A percentile compares a stretch with the other conserved stretches of the same genome.
phyloP scores from a whole-genome alignment of 306 rosid genomes.

The Castanea mollissima region DNA sequence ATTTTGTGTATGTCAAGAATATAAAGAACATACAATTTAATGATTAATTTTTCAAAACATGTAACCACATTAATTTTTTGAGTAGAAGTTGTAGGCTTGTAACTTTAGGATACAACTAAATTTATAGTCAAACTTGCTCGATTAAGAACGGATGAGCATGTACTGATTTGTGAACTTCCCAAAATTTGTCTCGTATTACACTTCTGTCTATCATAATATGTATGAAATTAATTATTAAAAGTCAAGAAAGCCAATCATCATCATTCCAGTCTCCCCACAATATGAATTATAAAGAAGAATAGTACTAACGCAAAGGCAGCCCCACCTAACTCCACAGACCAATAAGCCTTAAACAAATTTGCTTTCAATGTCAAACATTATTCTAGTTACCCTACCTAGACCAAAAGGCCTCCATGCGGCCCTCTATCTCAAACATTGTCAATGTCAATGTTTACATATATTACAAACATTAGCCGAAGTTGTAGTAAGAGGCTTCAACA shows the following conservation, averaged over 20 bases:
- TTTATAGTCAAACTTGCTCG: too few relatives aligned
- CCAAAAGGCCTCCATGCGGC: conserved; percentile 3
- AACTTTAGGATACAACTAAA: too few relatives aligned
- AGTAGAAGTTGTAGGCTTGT: too few relatives aligned
- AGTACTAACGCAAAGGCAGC: background rate
- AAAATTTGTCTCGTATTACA: too few relatives aligned
- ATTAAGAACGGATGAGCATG: too few relatives aligned
- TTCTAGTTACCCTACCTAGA: conserved; percentile 11
- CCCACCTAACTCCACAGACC: conserved; percentile 15
- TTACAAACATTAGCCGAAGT: background rate
- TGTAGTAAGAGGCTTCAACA: conserved; percentile 4
- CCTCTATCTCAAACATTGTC: conserved; percentile 5
- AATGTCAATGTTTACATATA: conserved; percentile 11
- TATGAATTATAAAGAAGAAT: background rate
- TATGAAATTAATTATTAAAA: background rate
- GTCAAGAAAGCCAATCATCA: background rate
- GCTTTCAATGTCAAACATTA: conserved; percentile 26
- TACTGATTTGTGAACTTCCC: too few relatives aligned
- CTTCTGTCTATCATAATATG: too few relatives aligned
- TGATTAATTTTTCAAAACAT: too few relatives aligned
- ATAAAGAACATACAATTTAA: too few relatives aligned
- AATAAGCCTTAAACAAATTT: conserved; percentile 7
- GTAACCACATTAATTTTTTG: too few relatives aligned
- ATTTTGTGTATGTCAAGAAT: too few relatives aligned
- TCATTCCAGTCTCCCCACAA: background rate